These are phyloP conservation scores for Rubroshorea leprosula DNA, from an alignment of 345 rosid species.

Conservation along the genomic window DNA sequence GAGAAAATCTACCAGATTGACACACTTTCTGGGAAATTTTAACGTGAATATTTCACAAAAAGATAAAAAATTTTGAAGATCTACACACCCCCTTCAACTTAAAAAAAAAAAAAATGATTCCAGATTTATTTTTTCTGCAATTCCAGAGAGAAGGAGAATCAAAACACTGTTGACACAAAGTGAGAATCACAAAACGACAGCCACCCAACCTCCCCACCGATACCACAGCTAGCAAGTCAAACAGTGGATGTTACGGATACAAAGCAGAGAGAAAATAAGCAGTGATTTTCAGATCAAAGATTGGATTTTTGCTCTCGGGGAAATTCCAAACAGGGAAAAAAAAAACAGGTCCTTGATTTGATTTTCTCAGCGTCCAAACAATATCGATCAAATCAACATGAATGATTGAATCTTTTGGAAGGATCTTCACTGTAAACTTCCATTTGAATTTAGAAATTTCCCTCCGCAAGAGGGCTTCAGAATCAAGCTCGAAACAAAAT, in stretches of 20 bases:
- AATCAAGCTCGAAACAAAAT: conserved; percentile 13
- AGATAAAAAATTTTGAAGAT: conserved; percentile 18
- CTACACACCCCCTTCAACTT: conserved; percentile 21
- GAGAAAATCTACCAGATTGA: conserved; percentile 11
- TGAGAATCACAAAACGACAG: conserved; percentile 12
- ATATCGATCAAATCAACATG: conserved; percentile 20
- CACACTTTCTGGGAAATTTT: conserved; percentile 8
- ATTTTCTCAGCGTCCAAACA: conserved; percentile 21
- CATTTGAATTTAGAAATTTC: conserved; percentile 11
- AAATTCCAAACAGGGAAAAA: conserved; percentile 3
- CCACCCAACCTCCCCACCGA: conserved; percentile 8
- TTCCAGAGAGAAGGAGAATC: conserved; percentile 11
- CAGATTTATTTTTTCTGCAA: conserved; percentile 11
- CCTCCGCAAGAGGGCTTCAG: too few relatives aligned
- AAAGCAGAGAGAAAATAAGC: conserved; percentile 14
- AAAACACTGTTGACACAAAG: conserved; percentile 16
- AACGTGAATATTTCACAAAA: conserved; percentile 16
- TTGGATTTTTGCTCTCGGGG: not conserved
- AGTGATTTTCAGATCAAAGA: conserved; percentile 24
- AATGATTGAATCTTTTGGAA: not conserved
- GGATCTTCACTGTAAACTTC: conserved; percentile 10
- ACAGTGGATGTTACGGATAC: conserved; percentile 25
- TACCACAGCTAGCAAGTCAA: conserved; percentile 30
- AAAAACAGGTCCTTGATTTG: conserved; percentile 10
- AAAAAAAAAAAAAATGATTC: conserved; percentile 17